Conservation (phyloP, 305 asterid genomes). For the Solanum hybrid region DNA sequence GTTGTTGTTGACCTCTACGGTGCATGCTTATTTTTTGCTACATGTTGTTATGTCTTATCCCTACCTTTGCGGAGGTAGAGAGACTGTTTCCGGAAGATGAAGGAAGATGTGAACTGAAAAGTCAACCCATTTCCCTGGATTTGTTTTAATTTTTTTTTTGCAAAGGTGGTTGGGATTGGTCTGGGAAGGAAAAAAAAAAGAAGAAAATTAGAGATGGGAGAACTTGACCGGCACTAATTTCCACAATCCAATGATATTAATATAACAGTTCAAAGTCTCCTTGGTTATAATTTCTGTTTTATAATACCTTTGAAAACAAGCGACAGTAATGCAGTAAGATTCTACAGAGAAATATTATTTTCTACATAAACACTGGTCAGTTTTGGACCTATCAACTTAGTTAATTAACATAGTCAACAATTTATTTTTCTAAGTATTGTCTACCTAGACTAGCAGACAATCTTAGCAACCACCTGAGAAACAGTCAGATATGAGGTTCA, state of each 20-base stretch:
- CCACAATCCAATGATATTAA: neutral
- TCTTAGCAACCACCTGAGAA: constrained; percentile 4
- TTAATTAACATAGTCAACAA: neutral
- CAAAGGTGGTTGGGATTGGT: neutral
- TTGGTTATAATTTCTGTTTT: neutral
- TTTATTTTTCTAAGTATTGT: neutral
- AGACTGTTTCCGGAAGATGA: neutral
- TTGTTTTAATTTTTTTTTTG: no score
- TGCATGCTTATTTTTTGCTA: neutral
- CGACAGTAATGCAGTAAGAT: neutral
- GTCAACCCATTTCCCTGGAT: neutral
- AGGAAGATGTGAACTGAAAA: neutral
- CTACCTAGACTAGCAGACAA: neutral
- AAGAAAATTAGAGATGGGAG: neutral
- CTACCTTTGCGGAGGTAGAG: neutral
- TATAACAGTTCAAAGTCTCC: neutral
- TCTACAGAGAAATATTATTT: neutral
- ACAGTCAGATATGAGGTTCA: neutral
- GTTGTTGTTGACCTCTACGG: no score
- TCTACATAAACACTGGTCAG: neutral
- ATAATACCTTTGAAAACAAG: neutral
- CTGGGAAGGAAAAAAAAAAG: neutral
- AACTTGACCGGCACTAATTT: neutral
- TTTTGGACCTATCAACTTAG: neutral
- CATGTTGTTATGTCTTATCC: neutral